Base-by-base conservation (phyloP, 2,329 filamentous ascomycete genomes). In the Verticillium dahliae region DNA sequence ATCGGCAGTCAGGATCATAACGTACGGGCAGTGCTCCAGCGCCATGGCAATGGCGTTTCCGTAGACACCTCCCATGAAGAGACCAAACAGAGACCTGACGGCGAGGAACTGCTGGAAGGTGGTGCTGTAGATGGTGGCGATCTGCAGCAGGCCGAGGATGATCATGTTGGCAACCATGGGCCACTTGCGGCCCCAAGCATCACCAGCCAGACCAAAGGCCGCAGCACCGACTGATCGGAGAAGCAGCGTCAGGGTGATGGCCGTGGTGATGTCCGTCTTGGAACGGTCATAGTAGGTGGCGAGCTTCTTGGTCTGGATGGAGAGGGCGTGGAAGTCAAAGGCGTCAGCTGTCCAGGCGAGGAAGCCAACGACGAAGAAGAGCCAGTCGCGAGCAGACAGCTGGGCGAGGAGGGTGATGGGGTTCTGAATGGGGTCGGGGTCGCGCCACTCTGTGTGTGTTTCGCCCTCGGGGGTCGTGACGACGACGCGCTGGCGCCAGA, bases 151-250 rank as follows among this genome's bases (percentile, higher is more conserved):
- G 54, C 87, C 87, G 3, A 91, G 80, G 31, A 91, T 76, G 62
- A 92, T 78, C 85, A 93, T 90, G 78, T 94, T 94, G 68, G 85
- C 68, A 9, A 93, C 87, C 88, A 93, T 91, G 55, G 90, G 90
- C 87, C 89, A 91, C 76, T 93, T 94, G 61, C 91, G 85, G 6
- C 91, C 91, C 72, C 86, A 95, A 66, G 86, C 86, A 74, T 96
- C 91, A 66, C 90, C 89, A 1, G 89, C 86, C 27, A 94, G 77
- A 62, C 91, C 91, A 65, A 96, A 95, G 70, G 85, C 70, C 22
- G 88, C 87, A 4, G 91, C 90, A 9, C 91, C 91, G 34, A 93
- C 76, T 11, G 89, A 91, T 38, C 90, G 83, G 55, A 93, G 81
- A 35, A 94, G 81, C 14, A 94, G 79, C 0, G 90, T 92, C 38